A percentile compares a stretch with the other conserved stretches of the same genome.
Conservation (phyloP, 2,329 filamentous ascomycete species). For the Cryoendolithus antarcticus region DNA sequence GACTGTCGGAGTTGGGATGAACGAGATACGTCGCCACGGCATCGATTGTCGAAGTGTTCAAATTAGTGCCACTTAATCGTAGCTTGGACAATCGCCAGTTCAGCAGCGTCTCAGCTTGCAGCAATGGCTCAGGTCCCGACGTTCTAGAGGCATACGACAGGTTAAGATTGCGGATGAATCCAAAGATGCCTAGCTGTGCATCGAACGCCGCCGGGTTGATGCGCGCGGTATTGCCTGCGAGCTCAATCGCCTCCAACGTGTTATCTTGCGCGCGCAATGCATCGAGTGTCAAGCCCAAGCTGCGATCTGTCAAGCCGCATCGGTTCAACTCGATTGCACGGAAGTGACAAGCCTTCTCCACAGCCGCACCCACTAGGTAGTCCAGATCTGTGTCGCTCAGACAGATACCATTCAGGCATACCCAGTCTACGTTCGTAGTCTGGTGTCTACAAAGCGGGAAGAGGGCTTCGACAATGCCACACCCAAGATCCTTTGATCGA, state of each 20-base stretch:
- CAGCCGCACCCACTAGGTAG: conserved; percentile 54
- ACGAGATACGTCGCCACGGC: conserved; percentile 49
- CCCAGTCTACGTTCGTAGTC: conserved; percentile 59
- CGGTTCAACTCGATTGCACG: conserved; percentile 55
- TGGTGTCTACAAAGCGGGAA: conserved; percentile 56
- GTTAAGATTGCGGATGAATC: conserved; percentile 52
- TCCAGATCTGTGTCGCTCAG: conserved; percentile 62
- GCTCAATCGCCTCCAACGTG: conserved; percentile 54
- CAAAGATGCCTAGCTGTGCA: conserved; percentile 54
- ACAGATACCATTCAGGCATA: conserved; percentile 54
- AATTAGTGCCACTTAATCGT: conserved; percentile 48
- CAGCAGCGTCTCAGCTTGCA: conserved; percentile 52
- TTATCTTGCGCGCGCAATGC: conserved; percentile 52
- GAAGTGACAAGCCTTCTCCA: conserved; percentile 51
- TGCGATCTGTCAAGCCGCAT: conserved; percentile 47
- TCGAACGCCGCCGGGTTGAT: conserved; percentile 53
- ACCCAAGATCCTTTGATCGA: conserved; percentile 45
- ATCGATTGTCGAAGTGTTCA: conserved; percentile 53
- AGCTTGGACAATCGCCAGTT: conserved; percentile 57
- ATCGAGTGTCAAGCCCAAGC: conserved; percentile 50
- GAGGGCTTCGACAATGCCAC: conserved; percentile 57
- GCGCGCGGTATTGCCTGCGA: conserved; percentile 54
- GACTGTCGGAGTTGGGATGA: conserved; percentile 39
- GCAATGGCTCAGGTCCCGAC: conserved; percentile 50
- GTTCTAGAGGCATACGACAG: conserved; percentile 53